Conservation (phyloP, 2,329 filamentous ascomycete genomes). For the Rasamsonia emersonii region DNA sequence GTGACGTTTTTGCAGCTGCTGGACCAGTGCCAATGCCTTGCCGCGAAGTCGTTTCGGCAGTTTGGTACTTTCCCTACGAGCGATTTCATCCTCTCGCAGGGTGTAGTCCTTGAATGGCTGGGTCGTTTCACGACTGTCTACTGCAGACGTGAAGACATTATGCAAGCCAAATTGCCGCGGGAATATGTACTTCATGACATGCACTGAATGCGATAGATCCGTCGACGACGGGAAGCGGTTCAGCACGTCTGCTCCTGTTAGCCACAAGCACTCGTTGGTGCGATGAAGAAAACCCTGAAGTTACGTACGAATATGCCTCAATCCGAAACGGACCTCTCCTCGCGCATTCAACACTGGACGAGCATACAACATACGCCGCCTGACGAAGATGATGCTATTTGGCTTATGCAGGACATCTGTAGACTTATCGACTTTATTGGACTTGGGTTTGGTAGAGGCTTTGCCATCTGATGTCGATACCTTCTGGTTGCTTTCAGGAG, state of each 20-base stretch:
- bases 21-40: constrained; percentile 49
- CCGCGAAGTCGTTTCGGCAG: constrained; percentile 54
- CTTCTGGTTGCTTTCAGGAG: neutral
- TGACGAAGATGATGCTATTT: constrained; percentile 63
- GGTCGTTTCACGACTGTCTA: constrained; percentile 56
- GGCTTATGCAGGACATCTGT: constrained; percentile 14
- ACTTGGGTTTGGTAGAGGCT: constrained; percentile 1
- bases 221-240: constrained; percentile 54
- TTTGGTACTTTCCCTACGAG: constrained; percentile 14
- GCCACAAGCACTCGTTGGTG: neutral
- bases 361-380: constrained; percentile 80
- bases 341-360: constrained; percentile 61
- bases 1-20: constrained; percentile 62
- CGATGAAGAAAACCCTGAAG: neutral
- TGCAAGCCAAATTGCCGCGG: constrained; percentile 82
- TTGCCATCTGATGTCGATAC: neutral
- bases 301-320: constrained; percentile 68
- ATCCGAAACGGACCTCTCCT: constrained; percentile 61
- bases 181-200: constrained; percentile 87
- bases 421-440: neutral
- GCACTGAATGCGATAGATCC: constrained; percentile 50
- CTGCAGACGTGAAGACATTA: constrained; percentile 75
- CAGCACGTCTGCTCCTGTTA: constrained; percentile 57
- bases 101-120: constrained; percentile 80
- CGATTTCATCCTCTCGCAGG: constrained; percentile 73